Evolutionary conservation across 2,329 filamentous ascomycete genomes (phyloP).

Genomic region (Pseudogymnoascus sp.): DNA sequence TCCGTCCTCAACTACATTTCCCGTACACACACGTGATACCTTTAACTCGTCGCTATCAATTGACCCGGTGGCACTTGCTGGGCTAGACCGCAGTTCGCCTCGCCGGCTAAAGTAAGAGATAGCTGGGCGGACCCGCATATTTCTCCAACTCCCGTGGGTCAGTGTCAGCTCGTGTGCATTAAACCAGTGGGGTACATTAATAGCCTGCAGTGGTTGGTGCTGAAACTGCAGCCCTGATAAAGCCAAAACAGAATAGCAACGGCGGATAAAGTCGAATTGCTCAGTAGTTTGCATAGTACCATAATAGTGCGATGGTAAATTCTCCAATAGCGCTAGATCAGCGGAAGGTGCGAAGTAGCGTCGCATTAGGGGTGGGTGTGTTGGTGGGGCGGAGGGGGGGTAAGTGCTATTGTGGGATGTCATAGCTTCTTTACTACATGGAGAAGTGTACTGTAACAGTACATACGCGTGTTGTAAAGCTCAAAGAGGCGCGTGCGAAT

Average conservation of each 20-base stretch:
- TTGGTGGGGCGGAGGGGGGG: not conserved
- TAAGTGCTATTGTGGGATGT: not conserved
- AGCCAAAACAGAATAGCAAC: not conserved
- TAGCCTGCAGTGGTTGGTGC: not conserved
- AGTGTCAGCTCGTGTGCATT: not conserved
- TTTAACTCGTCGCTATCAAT: conserved; percentile 2
- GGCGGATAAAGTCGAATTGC: not conserved
- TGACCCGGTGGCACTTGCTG: not conserved
- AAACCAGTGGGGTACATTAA: conserved; percentile 1
- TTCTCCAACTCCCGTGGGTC: conserved; percentile 9
- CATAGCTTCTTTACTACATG: conserved; percentile 8
- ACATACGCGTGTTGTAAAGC: not conserved
- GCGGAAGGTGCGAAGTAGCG: conserved; percentile 2
- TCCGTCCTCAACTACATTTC: not conserved
- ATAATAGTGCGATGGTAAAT: not conserved
- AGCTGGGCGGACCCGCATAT: not conserved
- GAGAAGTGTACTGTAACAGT: not conserved
- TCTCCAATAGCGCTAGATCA: conserved; percentile 6
- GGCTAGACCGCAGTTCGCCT: not conserved
- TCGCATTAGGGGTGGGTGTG: not conserved
- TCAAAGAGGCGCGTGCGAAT: not conserved
- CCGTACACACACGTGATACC: not conserved
- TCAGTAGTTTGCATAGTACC: too few relatives aligned
- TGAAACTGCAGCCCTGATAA: not conserved
- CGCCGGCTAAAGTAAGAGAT: not conserved